Evolutionary conservation across 805 yeast species (phyloP).

Genomic region (Pichia occidentalis): DNA sequence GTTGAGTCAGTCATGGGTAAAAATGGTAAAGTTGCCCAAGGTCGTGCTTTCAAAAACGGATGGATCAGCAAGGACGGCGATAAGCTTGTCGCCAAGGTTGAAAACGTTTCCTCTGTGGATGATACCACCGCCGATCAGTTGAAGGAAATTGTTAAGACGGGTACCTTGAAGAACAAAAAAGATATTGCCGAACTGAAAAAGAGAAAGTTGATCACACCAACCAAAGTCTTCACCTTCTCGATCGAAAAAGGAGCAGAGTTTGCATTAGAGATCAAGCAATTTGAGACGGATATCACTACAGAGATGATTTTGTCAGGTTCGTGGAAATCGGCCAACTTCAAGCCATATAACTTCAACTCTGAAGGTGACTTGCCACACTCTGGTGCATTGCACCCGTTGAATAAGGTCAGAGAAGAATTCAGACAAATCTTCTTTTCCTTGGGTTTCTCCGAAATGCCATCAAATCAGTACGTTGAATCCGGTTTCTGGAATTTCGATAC

Average conservation of each 20-base stretch:
- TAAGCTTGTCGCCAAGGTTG: conserved; percentile 56
- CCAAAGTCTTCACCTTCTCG: conserved; percentile 68
- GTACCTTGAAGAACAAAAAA: conserved; percentile 51
- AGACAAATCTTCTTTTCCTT: conserved; percentile 94
- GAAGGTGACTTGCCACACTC: conserved; percentile 82
- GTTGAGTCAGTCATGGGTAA: conserved; percentile 67
- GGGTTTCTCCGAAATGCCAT: conserved; percentile 99
- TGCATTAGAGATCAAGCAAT: conserved; percentile 67
- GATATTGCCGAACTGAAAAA: conserved; percentile 82
- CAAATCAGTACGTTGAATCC: conserved; percentile 94
- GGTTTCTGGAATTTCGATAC: conserved; percentile 99
- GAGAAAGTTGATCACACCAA: conserved; percentile 73
- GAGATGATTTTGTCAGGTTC: conserved; percentile 83
- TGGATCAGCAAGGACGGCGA: conserved; percentile 92
- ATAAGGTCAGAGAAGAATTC: conserved; percentile 95
- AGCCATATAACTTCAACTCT: conserved; percentile 92
- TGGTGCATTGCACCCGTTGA: conserved; percentile 95
- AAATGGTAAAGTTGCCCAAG: conserved; percentile 89
- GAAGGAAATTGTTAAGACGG: conserved; percentile 47
- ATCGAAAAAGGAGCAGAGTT: conserved; percentile 81
- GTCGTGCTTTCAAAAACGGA: conserved; percentile 94
- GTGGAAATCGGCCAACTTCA: conserved; percentile 81
- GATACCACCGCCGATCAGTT: conserved; percentile 67
- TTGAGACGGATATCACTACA: conserved; percentile 89
- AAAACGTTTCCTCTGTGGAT: conserved; percentile 41